Evolutionary conservation across 2,329 filamentous ascomycete species (phyloP), one percentile per base, ranked within the genome.

Genomic region (Fusarium hainanense): DNA sequence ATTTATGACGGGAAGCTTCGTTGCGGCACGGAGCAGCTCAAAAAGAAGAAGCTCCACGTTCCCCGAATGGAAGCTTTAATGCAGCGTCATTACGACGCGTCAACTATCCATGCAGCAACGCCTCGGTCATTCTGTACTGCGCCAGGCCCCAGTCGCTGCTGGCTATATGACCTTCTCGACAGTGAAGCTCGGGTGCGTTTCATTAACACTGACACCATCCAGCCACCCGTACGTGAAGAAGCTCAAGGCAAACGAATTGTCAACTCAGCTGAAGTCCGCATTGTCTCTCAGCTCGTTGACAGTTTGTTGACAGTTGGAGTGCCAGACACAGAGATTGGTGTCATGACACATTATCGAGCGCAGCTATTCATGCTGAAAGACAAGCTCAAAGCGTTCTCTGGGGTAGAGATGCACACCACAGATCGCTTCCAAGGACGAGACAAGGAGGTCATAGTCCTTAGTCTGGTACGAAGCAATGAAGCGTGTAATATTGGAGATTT

Each of bases 371-470:
- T 97, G 4, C 85, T 99, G 2, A 92, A 93, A 69, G 89, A 94
- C 65, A 85, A 85, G 13, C 87, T 97, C 34, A 88, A 88, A 32
- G 83, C 82, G 43, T 80, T 85, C 72, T 60, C 84, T 0, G 87
- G 88, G 4, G 89, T 99, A 3, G 96, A 99, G 80, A 94, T 98
- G 87, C 94, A 99, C 80, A 98, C 96, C 0, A 94, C 96, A 5
- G 96, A 99, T 80, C 93, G 95, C 46, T 99, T 97, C 79, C 96
- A 99, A 78, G 96, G 96, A 9, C 89, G 96, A 12, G 96, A 99
- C 81, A 99, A 99, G 78, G 94, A 97, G 76, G 90, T 97, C 4
- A 88, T 98, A 1, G 88, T 99, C 16, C 86, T 99, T 11, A 93
- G 89, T 58, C 90, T 97, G 30, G 96, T 98, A 16, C 88, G 96